phyloP scores from a whole-genome alignment of 768 basidiomycete genomes.

The Leccinum broughii region DNA sequence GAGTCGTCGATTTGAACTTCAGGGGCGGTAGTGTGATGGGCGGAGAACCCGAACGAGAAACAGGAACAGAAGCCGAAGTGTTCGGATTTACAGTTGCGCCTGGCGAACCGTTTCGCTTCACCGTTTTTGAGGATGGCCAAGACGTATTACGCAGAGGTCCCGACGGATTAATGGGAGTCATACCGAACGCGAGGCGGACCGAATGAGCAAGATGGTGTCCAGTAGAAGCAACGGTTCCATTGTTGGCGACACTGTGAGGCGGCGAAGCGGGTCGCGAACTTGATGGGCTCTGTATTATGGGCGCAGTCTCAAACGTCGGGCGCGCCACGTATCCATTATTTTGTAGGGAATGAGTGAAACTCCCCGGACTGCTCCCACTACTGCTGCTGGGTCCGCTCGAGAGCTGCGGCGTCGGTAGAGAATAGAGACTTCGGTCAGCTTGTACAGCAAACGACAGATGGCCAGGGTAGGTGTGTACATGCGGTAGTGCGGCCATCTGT shows the following conservation, averaged over 20 bases:
- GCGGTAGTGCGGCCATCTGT: slow-evolving; percentile 29
- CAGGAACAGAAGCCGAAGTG: slow-evolving; percentile 41
- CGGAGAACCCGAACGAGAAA: slow-evolving; percentile 64
- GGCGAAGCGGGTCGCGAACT: slow-evolving; percentile 67
- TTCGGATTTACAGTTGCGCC: slow-evolving; percentile 8
- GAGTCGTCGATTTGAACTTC: slow-evolving; percentile 41
- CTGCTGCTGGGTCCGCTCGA: slow-evolving; percentile 64
- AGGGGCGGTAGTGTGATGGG: slow-evolving; percentile 74
- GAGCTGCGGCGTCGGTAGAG: slow-evolving; percentile 57
- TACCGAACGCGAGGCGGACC: slow-evolving; percentile 85
- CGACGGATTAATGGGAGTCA: slow-evolving; percentile 72
- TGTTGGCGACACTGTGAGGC: slow-evolving; percentile 36
- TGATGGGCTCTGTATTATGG: slow-evolving; percentile 45
- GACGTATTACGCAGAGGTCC: slow-evolving; percentile 39
- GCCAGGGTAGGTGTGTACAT: slow-evolving; percentile 36
- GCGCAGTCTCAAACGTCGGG: slow-evolving; percentile 24
- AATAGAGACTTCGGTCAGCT: slow-evolving; percentile 27
- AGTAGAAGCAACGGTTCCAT: slow-evolving; percentile 29
- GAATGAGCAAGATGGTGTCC: slow-evolving; percentile 79
- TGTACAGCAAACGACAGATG: slow-evolving; percentile 32
- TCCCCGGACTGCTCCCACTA: slow-evolving; percentile 62
- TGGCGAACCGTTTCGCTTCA: slow-evolving; percentile 15
- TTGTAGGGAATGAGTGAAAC: slow-evolving; percentile 42
- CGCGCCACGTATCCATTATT: slow-evolving; percentile 16
- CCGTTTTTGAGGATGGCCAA: slow-evolving; percentile 33